Base-by-base conservation (phyloP, 345 rosid species). In the Populus davidiana region DNA sequence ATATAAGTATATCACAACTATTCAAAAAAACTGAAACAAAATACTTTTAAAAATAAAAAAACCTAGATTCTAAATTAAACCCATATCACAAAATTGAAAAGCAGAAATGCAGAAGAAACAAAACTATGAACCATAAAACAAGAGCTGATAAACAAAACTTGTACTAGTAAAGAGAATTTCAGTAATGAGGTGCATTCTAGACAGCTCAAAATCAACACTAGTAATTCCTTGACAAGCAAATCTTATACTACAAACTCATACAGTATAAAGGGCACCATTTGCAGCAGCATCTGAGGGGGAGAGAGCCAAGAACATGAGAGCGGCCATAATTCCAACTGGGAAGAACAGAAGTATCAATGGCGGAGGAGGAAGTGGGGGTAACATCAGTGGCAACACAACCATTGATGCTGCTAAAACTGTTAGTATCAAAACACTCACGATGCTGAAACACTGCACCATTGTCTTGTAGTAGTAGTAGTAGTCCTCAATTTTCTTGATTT, bases 351-450 rank as follows among this genome's bases (percentile, higher is more conserved):
- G 86, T 74, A 87, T 31, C 75, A 86, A 25, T 5, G 92, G 92
- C 8, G 91, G 94, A 6, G 94, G 94, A 63, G 94, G 94, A 38
- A 91, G 72, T 18, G 94, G 92, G 43, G 94, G 94, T 71, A 91
- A 68, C 52, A 89, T n/a, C 82, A 91, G 80, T 8, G 94, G 92
- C 78, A 88, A 73, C 68, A 88, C 78, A 86, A 77, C 81, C 90
- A 91, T 82, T 9, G 89, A 86, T 21, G 77, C 85, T 33, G 91
- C 81, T 16, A 89, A 69, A 59, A 43, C 80, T 67, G 69, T 78
- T 84, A 91, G 56, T 25, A 89, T 14, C 54, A 83, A 36, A 33
- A 84, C 75, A 67, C 85, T 83, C 33, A 77, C 82, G 14, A 73
- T 6, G 39, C 89, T 82, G 39, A 83, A 83, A 81, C 76, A 78